These are phyloP conservation scores for Aspergillus uvarum DNA, from an alignment of 2,329 filamentous ascomycete species.

Conservation along the genomic window DNA sequence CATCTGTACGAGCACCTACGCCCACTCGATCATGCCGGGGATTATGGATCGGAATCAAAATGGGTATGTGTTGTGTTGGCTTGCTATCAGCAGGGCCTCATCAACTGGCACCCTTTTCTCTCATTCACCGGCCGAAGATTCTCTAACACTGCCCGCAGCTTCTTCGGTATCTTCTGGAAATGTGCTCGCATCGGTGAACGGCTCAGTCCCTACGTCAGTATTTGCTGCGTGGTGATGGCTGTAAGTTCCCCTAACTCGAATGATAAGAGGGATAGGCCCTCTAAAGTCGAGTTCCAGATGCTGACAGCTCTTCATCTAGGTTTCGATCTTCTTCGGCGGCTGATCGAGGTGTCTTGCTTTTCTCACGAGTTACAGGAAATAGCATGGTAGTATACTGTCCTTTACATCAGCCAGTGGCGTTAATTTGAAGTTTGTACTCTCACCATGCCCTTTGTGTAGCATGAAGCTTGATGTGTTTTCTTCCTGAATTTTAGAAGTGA, in stretches of 20 bases:
- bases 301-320: slow-evolving; percentile 20
- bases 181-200: slow-evolving; percentile 88
- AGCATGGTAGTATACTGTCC: slow-evolving; percentile 2
- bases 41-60: slow-evolving; percentile 93
- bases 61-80: slow-evolving; percentile 58
- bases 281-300: background rate
- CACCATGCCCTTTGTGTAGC: background rate
- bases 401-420: slow-evolving; percentile 15
- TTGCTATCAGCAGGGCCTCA: background rate
- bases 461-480: slow-evolving; percentile 9
- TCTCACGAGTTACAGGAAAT: slow-evolving; percentile 10
- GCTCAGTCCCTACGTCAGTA: slow-evolving; percentile 89
- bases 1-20: slow-evolving; percentile 93
- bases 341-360: slow-evolving; percentile 18
- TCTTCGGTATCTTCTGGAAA: slow-evolving; percentile 93
- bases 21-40: slow-evolving; percentile 83
- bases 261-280: background rate
- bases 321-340: slow-evolving; percentile 41
- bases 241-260: slow-evolving; percentile 53
- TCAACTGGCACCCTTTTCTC: background rate
- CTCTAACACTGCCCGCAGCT: slow-evolving; percentile 43
- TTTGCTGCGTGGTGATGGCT: slow-evolving; percentile 93
- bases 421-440: slow-evolving; percentile 9
- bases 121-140: background rate
- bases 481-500: slow-evolving; percentile 3